Conservation (phyloP, 352 stramenopile genomes). For the Phytophthora citricola region DNA sequence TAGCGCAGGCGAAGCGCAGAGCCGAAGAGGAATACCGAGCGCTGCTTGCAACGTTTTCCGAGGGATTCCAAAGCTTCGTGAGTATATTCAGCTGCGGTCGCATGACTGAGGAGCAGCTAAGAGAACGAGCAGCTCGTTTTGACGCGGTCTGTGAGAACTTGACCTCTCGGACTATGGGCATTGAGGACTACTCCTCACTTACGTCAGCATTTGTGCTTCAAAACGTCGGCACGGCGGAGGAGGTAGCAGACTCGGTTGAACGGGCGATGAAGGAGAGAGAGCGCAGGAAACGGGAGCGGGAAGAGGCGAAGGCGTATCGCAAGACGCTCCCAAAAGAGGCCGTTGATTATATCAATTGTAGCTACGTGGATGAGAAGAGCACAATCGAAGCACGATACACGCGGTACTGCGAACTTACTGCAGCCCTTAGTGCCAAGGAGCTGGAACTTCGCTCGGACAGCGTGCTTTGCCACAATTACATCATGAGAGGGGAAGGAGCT, state of each 20-base stretch:
- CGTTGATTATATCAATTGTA: not conserved
- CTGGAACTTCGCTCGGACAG: not conserved
- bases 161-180: not conserved
- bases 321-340: not conserved
- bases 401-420: not conserved
- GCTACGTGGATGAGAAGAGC: not conserved
- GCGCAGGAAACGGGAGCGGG: not conserved
- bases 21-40: not conserved
- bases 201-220: not conserved
- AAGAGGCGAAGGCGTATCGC: not conserved
- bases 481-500: not conserved
- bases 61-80: not conserved
- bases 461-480: not conserved
- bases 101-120: not conserved
- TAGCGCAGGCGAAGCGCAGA: not conserved
- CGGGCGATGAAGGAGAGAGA: not conserved
- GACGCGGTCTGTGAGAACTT: not conserved
- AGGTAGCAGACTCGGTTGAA: not conserved
- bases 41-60: not conserved
- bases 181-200: not conserved
- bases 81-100: not conserved
- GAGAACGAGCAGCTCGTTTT: not conserved
- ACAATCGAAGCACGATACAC: not conserved
- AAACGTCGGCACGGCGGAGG: not conserved
- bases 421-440: not conserved